A percentile compares a stretch with the other conserved stretches of the same genome.
These are phyloP conservation scores for Paspalum notatum DNA, from an alignment of 176 grass and related monocot species.

Conservation along the genomic window DNA sequence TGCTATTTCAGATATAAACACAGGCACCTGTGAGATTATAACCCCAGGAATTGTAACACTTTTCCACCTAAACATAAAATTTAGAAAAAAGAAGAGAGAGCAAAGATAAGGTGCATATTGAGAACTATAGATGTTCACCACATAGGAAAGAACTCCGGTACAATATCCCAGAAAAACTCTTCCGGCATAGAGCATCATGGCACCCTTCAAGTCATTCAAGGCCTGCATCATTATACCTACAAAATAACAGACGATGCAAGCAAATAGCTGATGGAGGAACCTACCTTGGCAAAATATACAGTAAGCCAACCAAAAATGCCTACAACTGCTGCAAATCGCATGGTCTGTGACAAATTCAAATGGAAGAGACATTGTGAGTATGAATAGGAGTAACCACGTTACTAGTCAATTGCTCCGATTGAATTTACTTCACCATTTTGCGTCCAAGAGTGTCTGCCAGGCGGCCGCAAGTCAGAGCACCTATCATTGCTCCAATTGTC, in stretches of 20 bases:
- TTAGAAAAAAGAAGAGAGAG: no score
- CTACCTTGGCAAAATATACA: slow-evolving; percentile 64
- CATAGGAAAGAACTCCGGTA: slow-evolving; percentile 80
- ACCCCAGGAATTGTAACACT: not conserved
- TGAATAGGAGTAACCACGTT: not conserved
- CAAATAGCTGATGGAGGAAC: slow-evolving; percentile 11
- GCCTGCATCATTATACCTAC: slow-evolving; percentile 13
- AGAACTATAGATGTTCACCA: slow-evolving; percentile 53
- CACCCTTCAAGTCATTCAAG: slow-evolving; percentile 30
- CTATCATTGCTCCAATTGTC: slow-evolving; percentile 86
- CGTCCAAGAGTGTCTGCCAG: slow-evolving; percentile 65
- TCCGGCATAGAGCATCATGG: slow-evolving; percentile 57
- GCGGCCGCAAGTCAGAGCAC: slow-evolving; percentile 61
- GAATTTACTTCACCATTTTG: slow-evolving; percentile 58
- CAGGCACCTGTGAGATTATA: slow-evolving; percentile 58
- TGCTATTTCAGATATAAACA: slow-evolving; percentile 85
- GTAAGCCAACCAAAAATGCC: slow-evolving; percentile 72
- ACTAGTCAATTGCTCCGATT: slow-evolving; percentile 15
- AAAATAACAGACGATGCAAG: not conserved
- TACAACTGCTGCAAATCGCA: slow-evolving; percentile 57
- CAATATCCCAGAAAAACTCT: slow-evolving; percentile 62
- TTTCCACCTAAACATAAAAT: no score
- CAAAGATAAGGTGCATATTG: not conserved
- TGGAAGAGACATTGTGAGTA: slow-evolving; percentile 8
- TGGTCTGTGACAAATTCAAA: slow-evolving; percentile 55